Evolutionary conservation across 2,329 filamentous ascomycete species (phyloP), one percentile per base, ranked within the genome.

Genomic region (Penicillium sp.): DNA sequence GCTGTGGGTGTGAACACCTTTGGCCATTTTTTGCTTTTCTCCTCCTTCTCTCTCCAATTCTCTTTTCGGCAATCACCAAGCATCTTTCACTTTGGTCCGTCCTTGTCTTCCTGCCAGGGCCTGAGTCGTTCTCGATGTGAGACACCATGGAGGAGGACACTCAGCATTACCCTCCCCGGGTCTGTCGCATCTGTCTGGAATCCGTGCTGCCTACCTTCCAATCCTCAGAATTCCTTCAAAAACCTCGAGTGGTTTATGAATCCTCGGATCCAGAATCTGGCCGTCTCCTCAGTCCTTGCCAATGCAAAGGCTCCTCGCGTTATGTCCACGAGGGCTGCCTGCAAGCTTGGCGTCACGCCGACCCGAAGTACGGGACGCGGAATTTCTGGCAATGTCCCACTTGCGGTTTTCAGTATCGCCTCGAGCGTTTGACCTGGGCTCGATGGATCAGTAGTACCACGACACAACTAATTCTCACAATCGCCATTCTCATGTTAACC

Each of bases 261-360:
- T 92, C 90, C 22, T 84, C 89, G 57, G 89, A 90, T 60, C 81
- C 85, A 6, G 81, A 87, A 59, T 82, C 88, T 29, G 90, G 90
- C 38, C 87, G 91, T 47, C 79, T 99, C 27, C 83, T 97, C 64
- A 88, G 89, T 50, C 94, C 94, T 34, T 99, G 94, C 80, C 86
- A 88, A 75, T 99, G 94, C 81, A 95, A 90, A 76, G 94, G 94
- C 48, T 90, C 89, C 38, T 90, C 93, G 64, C 90, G 90, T 76
- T 97, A 96, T 74, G 92, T 97, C 22, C 94, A 99, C 72, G 91
- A 97, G 73, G 88, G 86, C 29, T 99, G 94, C 68, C 80, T 99
- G 45, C 85, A 89, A 66, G 81, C 84, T 10, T 97, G 92, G 91
- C 85, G 94, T 62, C 82, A 87, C 58, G 83, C 89, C 41, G 85